A percentile compares a stretch with the other conserved stretches of the same genome.
phyloP scores from a whole-genome alignment of 805 yeast species.

The Kuraishia capsulata region DNA sequence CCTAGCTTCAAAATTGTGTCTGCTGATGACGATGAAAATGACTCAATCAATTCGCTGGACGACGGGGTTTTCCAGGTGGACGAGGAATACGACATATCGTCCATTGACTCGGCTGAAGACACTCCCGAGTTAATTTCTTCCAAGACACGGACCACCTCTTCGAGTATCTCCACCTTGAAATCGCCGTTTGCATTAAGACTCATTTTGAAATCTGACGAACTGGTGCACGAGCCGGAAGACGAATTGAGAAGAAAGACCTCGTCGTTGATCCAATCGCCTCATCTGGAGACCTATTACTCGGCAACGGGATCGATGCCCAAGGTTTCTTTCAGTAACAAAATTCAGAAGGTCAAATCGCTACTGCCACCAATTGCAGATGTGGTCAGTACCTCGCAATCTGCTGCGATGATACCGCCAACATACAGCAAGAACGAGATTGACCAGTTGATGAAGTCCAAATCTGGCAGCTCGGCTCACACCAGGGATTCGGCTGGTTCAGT shows the following conservation, averaged over 20 bases:
- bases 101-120: not conserved
- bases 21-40: no score
- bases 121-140: not conserved
- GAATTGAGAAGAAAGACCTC: not conserved
- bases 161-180: not conserved
- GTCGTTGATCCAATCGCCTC: not conserved
- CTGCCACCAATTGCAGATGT: not conserved
- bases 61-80: not conserved
- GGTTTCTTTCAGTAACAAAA: slow-evolving; percentile 1
- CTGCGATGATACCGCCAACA: not conserved
- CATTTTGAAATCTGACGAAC: not conserved
- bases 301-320: not conserved
- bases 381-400: not conserved
- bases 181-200: not conserved
- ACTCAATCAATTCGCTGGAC: not conserved
- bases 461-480: not conserved
- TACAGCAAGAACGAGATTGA: not conserved
- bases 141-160: not conserved
- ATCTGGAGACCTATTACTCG: no score
- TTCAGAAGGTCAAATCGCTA: slow-evolving; percentile 3
- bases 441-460: not conserved
- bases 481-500: no score
- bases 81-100: not conserved
- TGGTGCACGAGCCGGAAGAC: not conserved
- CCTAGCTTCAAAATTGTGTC: not conserved